These are phyloP conservation scores for Notholithocarpus densiflorus DNA, from an alignment of 306 rosid species.

Conservation along the genomic window DNA sequence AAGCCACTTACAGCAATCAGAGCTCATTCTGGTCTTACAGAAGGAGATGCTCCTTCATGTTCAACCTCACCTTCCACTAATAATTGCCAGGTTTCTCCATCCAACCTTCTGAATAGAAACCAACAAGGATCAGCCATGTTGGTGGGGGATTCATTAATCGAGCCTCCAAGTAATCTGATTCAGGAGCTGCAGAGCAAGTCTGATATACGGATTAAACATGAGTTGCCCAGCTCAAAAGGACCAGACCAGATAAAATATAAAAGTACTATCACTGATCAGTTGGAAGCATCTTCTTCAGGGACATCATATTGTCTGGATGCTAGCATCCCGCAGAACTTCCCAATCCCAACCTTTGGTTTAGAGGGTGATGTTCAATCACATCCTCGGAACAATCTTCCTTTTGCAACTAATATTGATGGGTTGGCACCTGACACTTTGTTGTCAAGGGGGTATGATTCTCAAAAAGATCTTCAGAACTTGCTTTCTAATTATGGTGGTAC, in stretches of 20 bases:
- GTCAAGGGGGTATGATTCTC: too few species aligned
- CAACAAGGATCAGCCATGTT: conserved; percentile 62
- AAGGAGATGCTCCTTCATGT: conserved; percentile 96
- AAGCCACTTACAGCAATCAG: conserved; percentile 60
- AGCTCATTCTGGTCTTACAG: conserved; percentile 81
- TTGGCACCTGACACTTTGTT: too few species aligned
- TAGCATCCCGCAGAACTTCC: conserved; percentile 67
- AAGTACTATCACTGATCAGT: conserved; percentile 59
- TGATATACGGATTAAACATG: conserved; percentile 63
- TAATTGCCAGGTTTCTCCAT: conserved; percentile 65
- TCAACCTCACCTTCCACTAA: conserved; percentile 93
- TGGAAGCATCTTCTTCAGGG: conserved; percentile 95
- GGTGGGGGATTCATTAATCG: conserved; percentile 47
- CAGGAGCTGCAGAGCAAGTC: conserved; percentile 78
- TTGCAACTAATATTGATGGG: too few species aligned
- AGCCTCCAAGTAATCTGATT: conserved; percentile 62
- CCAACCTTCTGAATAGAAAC: conserved; percentile 68
- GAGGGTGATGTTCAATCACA: too few species aligned
- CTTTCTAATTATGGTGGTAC: too few species aligned
- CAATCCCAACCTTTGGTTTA: conserved; percentile 73
- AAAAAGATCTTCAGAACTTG: too few species aligned
- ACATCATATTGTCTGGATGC: conserved; percentile 94
- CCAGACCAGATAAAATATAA: conserved; percentile 71
- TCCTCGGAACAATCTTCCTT: too few species aligned
- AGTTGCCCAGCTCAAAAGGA: conserved; percentile 65